A percentile compares a stretch with the other conserved stretches of the same genome.
These are phyloP conservation scores for Trifolium repens DNA, from an alignment of 306 rosid species.

Conservation along the genomic window DNA sequence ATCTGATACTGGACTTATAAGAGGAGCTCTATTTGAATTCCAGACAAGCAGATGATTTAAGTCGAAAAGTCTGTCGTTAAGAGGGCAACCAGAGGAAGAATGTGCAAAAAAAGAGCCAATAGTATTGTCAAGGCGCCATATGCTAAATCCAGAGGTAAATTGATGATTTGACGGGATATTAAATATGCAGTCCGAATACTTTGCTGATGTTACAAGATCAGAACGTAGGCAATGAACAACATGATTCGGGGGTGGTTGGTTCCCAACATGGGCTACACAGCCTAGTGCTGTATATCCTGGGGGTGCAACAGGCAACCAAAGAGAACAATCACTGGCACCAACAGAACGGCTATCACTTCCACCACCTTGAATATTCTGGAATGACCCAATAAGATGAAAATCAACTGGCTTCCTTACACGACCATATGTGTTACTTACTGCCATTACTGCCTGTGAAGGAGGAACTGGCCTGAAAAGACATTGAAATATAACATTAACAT, in stretches of 20 bases:
- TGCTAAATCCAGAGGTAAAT: slow-evolving; percentile 72
- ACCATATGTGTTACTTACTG: slow-evolving; percentile 86
- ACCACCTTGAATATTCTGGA: slow-evolving; percentile 59
- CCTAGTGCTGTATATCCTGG: slow-evolving; percentile 86
- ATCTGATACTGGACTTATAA: slow-evolving; percentile 53
- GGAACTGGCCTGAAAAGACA: slow-evolving; percentile 80
- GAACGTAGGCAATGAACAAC: slow-evolving; percentile 85
- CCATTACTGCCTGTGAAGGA: slow-evolving; percentile 97
- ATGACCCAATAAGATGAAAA: slow-evolving; percentile 77
- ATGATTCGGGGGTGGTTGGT: slow-evolving; percentile 76
- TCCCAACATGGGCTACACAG: slow-evolving; percentile 81
- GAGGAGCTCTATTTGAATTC: slow-evolving; percentile 64
- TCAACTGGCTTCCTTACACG: slow-evolving; percentile 88
- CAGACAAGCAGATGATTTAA: slow-evolving; percentile 87
- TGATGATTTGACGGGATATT: slow-evolving; percentile 57
- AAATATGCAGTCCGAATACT: slow-evolving; percentile 74
- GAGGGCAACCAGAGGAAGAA: slow-evolving; percentile 66
- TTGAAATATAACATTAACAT: slow-evolving; percentile 21
- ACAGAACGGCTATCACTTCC: slow-evolving; percentile 52
- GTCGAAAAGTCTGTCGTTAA: slow-evolving; percentile 57
- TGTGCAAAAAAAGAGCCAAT: slow-evolving; percentile 86
- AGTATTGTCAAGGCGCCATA: slow-evolving; percentile 93
- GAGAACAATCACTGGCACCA: slow-evolving; percentile 68
- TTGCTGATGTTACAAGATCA: slow-evolving; percentile 80
- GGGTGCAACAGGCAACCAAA: slow-evolving; percentile 97